Base-by-base conservation (phyloP, 2,329 filamentous ascomycete species). In the Aspergillus neotritici region DNA sequence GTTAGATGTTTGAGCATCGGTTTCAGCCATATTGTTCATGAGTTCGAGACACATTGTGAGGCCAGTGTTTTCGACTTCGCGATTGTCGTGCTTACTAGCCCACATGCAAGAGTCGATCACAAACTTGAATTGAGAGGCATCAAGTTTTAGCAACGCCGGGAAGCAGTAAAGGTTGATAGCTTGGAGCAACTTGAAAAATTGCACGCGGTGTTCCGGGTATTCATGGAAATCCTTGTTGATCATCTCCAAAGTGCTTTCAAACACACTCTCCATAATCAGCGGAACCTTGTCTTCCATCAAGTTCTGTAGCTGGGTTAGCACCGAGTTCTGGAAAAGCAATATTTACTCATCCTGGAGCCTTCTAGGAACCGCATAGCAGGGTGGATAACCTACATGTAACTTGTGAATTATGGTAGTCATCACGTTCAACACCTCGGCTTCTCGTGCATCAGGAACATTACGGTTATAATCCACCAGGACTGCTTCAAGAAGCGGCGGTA, bases 211-310 rank as follows among this genome's bases (percentile, higher is more conserved):
- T 67, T 98, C 93, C 0, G 93, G 93, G 67, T 94, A 98, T 64
- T 98, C 93, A 36, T 94, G 96, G 69, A 98, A 98, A 69, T 98
- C 93, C 73, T 98, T 98, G 80, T 97, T 98, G 73, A 98, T 98
- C 93, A 98, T 98, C 60, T 95, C 89, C 44, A 98, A 76, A 3
- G 93, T 98, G 74, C 91, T 97, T 68, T 97, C 91, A 60, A 98
- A 98, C 17, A 98, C 88, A 55, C 91, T 94, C 67, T 97, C 90
- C 87, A 98, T 95, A 61, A 98, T 97, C 37, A 84, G 84, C 8
- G 93, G 89, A 34, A 98, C 88, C 68, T 97, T 93, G 63, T 97
- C 93, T 65, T 97, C 93, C 94, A 98, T 98, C 61, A 97, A 76
- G 54, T 81, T 80, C 87, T 94, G 59, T 46, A 37, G 43, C 31